A percentile compares a stretch with the other conserved stretches of the same genome.
These are phyloP conservation scores for Isatis lusitanica DNA, from an alignment of 441 rosid genomes.

Conservation along the genomic window DNA sequence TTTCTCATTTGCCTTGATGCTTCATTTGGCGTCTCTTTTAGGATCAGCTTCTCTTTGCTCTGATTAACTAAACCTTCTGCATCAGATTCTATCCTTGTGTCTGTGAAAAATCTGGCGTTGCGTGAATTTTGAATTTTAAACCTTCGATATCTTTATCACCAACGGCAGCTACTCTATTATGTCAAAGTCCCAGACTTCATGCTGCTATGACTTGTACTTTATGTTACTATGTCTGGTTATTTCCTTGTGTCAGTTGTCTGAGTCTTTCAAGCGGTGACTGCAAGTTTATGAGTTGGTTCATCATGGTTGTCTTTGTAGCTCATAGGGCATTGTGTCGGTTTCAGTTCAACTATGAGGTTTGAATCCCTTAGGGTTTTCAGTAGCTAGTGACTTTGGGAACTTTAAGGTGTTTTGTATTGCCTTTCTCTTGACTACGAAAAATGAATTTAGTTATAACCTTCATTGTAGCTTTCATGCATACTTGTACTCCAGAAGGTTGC, in stretches of 20 bases:
- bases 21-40: too few species aligned
- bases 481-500: too few species aligned
- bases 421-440: too few species aligned
- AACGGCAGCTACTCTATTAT: not conserved
- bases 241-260: not conserved
- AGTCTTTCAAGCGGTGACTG: not conserved
- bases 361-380: too few species aligned
- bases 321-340: not conserved
- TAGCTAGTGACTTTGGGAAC: too few species aligned
- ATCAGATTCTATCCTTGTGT: not conserved
- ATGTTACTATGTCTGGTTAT: not conserved
- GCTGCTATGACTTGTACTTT: not conserved
- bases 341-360: not conserved
- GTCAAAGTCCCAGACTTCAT: not conserved
- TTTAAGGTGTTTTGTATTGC: too few species aligned
- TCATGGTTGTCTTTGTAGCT: not conserved
- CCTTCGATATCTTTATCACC: not conserved
- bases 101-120: not conserved
- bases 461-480: too few species aligned
- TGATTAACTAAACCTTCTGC: too few species aligned
- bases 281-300: not conserved
- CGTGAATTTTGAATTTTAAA: not conserved
- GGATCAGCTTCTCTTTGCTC: too few species aligned
- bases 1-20: too few species aligned
- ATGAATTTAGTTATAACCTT: too few species aligned